Conservation (phyloP, 1,284 basidiomycete genomes). For the Apiotrichum veenhuisii region DNA sequence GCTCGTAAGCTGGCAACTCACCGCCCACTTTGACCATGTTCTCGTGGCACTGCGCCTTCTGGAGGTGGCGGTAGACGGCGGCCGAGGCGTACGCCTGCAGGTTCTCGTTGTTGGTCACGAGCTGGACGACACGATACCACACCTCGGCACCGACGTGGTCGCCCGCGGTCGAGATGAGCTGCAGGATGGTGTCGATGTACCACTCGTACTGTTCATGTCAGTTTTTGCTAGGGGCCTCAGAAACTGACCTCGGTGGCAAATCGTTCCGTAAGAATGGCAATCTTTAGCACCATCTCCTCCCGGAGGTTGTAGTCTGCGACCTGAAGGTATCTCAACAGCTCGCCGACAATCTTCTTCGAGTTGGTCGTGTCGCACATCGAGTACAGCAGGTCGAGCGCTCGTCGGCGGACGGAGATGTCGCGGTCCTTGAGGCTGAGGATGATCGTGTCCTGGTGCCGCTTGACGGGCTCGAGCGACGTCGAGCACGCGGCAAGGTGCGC, state of each 20-base stretch:
- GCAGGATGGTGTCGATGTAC: constrained; percentile 94
- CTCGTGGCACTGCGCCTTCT: constrained; percentile 86
- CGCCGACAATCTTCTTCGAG: constrained; percentile 89
- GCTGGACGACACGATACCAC: constrained; percentile 98
- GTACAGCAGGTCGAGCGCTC: constrained; percentile 92
- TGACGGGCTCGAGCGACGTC: constrained; percentile 84
- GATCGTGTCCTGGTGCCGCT: constrained; percentile 93
- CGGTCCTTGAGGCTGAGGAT: constrained; percentile 91
- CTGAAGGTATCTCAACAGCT: constrained; percentile 85
- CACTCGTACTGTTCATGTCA: constrained; percentile 67
- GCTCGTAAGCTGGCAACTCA: not conserved
- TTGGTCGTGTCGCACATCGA: constrained; percentile 98
- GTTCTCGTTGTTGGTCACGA: constrained; percentile 97
- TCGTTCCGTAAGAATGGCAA: constrained; percentile 96
- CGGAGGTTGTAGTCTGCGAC: constrained; percentile 93
- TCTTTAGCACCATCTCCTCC: constrained; percentile 98
- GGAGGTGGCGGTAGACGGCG: constrained; percentile 88
- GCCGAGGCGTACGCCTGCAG: constrained; percentile 90
- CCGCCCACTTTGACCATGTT: constrained; percentile 95
- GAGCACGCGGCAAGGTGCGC: constrained; percentile 93
- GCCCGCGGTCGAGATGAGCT: constrained; percentile 91
- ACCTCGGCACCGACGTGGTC: constrained; percentile 99
- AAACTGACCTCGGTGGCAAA: constrained; percentile 72
- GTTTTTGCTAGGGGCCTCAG: constrained; percentile 4
- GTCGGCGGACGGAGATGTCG: constrained; percentile 91